Evolutionary conservation across 805 yeast genomes (phyloP), one percentile per base, ranked within the genome.

Genomic region (Candida krabiensis): DNA sequence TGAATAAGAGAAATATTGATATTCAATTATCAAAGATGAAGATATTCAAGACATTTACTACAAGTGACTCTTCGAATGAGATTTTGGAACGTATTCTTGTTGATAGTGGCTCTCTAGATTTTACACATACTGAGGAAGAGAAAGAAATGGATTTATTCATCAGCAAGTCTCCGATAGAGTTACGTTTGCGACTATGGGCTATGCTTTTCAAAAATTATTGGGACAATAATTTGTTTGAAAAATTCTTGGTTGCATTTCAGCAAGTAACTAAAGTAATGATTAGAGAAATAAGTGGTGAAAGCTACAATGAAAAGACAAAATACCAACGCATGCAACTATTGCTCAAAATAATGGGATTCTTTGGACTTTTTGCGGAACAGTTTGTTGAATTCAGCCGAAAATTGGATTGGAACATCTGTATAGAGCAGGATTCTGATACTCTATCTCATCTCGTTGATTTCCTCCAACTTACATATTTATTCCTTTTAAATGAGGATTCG

Each of bases 151-250:
- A 71, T 16, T 59, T 66, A 9, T 87, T 91, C 53, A 66, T 93
- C 12, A 61, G 67, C 3, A 67, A 66, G 9, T 79, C 95, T 0
- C 77, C 93, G 0, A 65, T 83, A 16, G 82, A 77, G 16, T 71
- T 88, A 55, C 77, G 76, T 39, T 63, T 89, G 26, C 80, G 81
- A 37, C 61, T 93, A 2, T 90, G 97, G 95, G 77, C 76, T 22
- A 70, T 83, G 17, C 64, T 90, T 13, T 70, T 87, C 33, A 77
- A 73, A 45, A 72, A 73, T 38, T 86, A 83, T 49, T 55, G 61
- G 11, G 55, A 53, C 3, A 50, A 56, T 14, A 28, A 44, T 2
- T 52, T 63, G 16, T 28, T 60, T 2, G 58, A 58, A 0, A 67
- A 71, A 17, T 68, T 72, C 23, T 66, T 70, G 27, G 47, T 52